A percentile compares a stretch with the other conserved stretches of the same genome.
phyloP scores from a whole-genome alignment of 257 asterid species.

The Plantago major region DNA sequence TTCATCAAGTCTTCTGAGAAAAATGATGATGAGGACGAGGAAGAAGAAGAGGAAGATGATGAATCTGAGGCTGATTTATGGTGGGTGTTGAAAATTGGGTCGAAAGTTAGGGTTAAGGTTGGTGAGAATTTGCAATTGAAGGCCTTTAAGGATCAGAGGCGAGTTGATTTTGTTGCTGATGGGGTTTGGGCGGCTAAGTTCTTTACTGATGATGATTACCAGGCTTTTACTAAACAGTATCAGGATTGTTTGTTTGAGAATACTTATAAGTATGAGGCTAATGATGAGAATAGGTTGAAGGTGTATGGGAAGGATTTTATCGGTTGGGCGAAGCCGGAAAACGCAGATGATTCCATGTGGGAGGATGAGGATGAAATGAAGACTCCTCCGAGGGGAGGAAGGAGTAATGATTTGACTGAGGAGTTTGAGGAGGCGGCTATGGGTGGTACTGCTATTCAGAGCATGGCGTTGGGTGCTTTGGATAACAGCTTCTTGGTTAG shows the following conservation, averaged over 20 bases:
- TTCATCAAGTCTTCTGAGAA: constrained; percentile 39
- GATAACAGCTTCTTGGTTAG: constrained; percentile 91
- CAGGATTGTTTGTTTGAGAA: constrained; percentile 80
- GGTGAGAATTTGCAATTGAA: constrained; percentile 67
- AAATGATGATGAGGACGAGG: constrained; percentile 28
- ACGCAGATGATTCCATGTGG: constrained; percentile 92
- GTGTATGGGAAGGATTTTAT: constrained; percentile 91
- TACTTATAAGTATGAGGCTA: constrained; percentile 74
- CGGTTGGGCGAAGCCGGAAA: constrained; percentile 89
- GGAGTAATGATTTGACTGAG: constrained; percentile 57
- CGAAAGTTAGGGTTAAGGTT: constrained; percentile 53
- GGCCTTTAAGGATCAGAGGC: constrained; percentile 63
- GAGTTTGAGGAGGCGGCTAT: constrained; percentile 74
- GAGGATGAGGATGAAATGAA: constrained; percentile 68
- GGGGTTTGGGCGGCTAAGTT: constrained; percentile 90
- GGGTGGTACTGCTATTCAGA: constrained; percentile 65
- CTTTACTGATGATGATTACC: constrained; percentile 49
- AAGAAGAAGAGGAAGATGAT: constrained; percentile 39
- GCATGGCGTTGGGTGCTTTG: constrained; percentile 88
- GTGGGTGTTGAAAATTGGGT: constrained; percentile 76
- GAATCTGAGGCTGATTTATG: constrained; percentile 31
- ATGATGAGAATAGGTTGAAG: constrained; percentile 70
- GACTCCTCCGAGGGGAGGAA: constrained; percentile 35
- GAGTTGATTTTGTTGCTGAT: constrained; percentile 72
- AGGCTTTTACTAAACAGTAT: constrained; percentile 43